Evolutionary conservation across 108 stramenopile genomes (phyloP), one percentile per base, ranked within the genome.

Genomic region (Pinguiococcus pyrenoidosus): DNA sequence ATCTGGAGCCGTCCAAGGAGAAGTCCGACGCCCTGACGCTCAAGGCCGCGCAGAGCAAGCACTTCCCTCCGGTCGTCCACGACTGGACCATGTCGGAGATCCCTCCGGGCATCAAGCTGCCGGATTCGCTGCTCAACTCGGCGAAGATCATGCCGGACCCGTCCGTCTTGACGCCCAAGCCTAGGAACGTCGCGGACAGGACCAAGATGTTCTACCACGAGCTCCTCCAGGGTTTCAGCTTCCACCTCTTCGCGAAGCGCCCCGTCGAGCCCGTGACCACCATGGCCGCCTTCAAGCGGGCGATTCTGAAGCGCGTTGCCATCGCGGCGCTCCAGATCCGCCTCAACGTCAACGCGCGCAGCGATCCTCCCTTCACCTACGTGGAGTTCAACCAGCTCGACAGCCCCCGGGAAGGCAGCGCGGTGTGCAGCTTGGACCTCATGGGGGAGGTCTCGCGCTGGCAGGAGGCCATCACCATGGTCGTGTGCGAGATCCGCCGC

Each of bases 311-410:
- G 18, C 77, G 92, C 5, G 77, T 95, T 20, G 87, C 83, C 25
- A 71, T 95, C 9, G 81, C 87, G 3, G 89, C 92, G 0, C 56
- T 95, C 30, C 93, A 95, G 58, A 92, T 95, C 59, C 82, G 93
- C 8, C 64, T 95, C 23, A 92, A 90, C 48, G 93, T 95, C 34
- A 33, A 51, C 41, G 53, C 64, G 0, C 26, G 68, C 16, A 83
- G 83, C 25, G 86, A 90, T 57, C 93, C 90, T 1, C 84, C 87
- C 4, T 95, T 90, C 56, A 90, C 87, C 14, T 92, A 90, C 75
- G 85, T 90, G 8, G 93, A 91, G 69, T 92, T 95, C 69, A 92
- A 95, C 61, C 87, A 92, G 68, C 75, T 95, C 3, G 89, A 92
- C 66, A 86, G 82, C 14, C 87, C 94, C 23, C 78, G 94, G 9